Evolutionary conservation across 1,284 basidiomycete genomes (phyloP), one percentile per base, ranked within the genome.

Genomic region (Leccinum fuscescens): DNA sequence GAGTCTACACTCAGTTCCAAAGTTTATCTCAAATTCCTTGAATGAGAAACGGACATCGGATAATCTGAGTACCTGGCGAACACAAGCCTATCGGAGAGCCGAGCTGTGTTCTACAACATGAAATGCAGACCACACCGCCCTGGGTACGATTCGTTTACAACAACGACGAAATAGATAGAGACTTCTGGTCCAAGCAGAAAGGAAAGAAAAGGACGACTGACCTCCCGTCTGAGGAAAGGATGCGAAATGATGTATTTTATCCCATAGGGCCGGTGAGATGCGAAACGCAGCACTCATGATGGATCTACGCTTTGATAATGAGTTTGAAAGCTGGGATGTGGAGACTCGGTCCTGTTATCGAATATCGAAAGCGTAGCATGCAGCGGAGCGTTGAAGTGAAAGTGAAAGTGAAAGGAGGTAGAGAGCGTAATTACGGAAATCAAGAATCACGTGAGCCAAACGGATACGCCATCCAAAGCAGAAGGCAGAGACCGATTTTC

Each of bases 211-310:
- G 39, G 3, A 6, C 33, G 46, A 79, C 86, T 65, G 53, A 92
- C 92, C 91, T 59, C 93, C 92, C 3, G 93, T 94, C 76, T 94
- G 94, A 1, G 94, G 94, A 77, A 97, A 98, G 1, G 90, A 92
- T 0, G 95, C 93, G 76, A 94, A 98, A 72, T 97, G 93, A 76
- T 92, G 89, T 61, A 98, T 94, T 77, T 87, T 91, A 78, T 96
- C 90, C 92, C 94, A 94, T 67, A 97, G 80, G n/a, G 84, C 80
- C 58, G 88, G 79, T 24, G 87, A 84, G 64, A 95, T 94, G 65
- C 87, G 83, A 74, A 90, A 92, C n/a, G 59, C 62, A 14, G 69
- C 71, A 29, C 65, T 74, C 70, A 72, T 72, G 53, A 24, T 57
- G 54, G 44, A 11, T 12, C 8, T 42, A 46, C 22, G n/a, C 8